Evolutionary conservation across 2,329 filamentous ascomycete genomes (phyloP), one percentile per base, ranked within the genome.

Genomic region (Diaporthe australafricana): DNA sequence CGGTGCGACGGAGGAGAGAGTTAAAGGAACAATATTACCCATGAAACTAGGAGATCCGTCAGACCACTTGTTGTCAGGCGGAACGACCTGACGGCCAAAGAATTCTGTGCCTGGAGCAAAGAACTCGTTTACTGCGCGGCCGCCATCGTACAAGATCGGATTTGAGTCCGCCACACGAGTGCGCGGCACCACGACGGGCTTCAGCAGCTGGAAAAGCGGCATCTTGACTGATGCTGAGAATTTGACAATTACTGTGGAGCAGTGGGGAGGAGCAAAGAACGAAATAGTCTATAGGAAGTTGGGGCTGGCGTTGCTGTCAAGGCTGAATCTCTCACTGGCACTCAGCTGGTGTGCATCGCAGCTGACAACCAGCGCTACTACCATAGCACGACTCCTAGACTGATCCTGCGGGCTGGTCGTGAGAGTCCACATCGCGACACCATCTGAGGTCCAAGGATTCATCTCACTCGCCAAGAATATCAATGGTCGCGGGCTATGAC

Each of bases 41-140:
- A 62, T 62, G 20, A 62, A 62, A 20, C 57, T 62, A 11, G 17
- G 57, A 0, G 40, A 47, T 2, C 57, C 57, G n/a, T 62, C 57
- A 12, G 56, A 60, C 56, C 56, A 60, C 3, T 47, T 62, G 20
- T 47, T 62, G 30, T 62, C 57, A 7, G 57, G 57, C 57, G 57
- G 57, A 7, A 62, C 17, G 20, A 62, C 57, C 40, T 62, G 57
- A 5, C 57, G 38, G 22, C 57, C 57, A 62, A 62, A 62, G 25
- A n/a, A 62, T 47, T 62, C 27, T n/a, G 57, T 47, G 25, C 57
- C 57, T 30, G 57, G 57, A 5, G 57, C 57, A 11, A 62, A 62
- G 20, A 62, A 62, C 20, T 62, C 57, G 14, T 62, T 62, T 16
- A 62, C 57, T 22, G 25, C 57, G 12, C 57, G 38, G 25, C 57